Conservation (phyloP, 352 stramenopile genomes). For the Phytophthora fragariaefolia region DNA sequence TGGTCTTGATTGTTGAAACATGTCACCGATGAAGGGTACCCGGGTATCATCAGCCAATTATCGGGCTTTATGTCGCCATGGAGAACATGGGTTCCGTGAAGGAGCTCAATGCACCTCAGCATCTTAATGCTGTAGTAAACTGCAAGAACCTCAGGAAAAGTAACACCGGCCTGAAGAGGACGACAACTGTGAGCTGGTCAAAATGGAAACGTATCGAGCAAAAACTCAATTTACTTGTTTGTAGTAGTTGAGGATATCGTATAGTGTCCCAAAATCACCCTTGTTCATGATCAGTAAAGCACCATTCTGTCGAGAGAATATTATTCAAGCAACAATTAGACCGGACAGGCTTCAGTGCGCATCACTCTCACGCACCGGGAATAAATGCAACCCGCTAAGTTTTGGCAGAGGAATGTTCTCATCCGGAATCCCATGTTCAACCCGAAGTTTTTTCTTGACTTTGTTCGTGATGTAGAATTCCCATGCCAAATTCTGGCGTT, state of each 20-base stretch:
- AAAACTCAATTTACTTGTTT: constrained; percentile 54
- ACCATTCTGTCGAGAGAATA: constrained; percentile 63
- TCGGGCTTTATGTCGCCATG: constrained; percentile 90
- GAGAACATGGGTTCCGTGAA: constrained; percentile 70
- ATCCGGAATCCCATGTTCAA: constrained; percentile 27
- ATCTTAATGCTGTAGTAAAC: constrained; percentile 87
- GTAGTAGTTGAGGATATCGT: constrained; percentile 83
- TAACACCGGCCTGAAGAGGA: constrained; percentile 44
- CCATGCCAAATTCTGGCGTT: constrained; percentile 74
- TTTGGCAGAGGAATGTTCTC: constrained; percentile 44
- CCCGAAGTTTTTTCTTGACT: constrained; percentile 44
- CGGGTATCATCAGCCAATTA: constrained; percentile 79
- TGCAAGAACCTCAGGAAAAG: constrained; percentile 73
- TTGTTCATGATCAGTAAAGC: constrained; percentile 82
- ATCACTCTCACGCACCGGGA: constrained; percentile 46
- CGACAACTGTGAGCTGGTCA: constrained; percentile 2
- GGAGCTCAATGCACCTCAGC: constrained; percentile 67
- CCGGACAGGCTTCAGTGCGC: neutral
- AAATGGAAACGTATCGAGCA: neutral
- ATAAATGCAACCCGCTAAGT: constrained; percentile 67
- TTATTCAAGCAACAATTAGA: neutral
- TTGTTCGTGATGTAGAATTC: constrained; percentile 80
- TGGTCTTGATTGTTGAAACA: constrained; percentile 18
- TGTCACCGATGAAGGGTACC: constrained; percentile 25
- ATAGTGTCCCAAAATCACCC: constrained; percentile 66